These are phyloP conservation scores for Pseudogymnoascus sp. DNA, from an alignment of 2,329 filamentous ascomycete species.

Conservation along the genomic window DNA sequence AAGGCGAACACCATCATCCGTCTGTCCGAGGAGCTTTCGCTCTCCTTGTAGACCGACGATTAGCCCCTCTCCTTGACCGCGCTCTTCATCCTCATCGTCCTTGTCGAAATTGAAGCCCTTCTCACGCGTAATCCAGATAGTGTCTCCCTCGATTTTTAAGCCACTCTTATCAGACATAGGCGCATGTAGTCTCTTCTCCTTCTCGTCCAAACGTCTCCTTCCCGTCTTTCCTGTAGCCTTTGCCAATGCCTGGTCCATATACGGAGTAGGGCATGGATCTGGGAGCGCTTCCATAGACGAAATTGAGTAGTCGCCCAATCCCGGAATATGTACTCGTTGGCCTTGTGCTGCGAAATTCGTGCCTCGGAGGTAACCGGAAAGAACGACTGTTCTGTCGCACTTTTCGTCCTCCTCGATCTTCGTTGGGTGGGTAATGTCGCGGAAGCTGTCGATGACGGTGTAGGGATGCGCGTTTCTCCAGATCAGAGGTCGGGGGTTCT, in stretches of 20 bases:
- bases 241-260: slow-evolving; percentile 77
- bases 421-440: slow-evolving; percentile 90
- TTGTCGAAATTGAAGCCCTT: slow-evolving; percentile 69
- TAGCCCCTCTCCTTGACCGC: slow-evolving; percentile 90
- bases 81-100: slow-evolving; percentile 54
- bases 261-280: slow-evolving; percentile 90
- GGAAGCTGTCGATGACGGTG: slow-evolving; percentile 83
- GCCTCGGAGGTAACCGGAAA: slow-evolving; percentile 89
- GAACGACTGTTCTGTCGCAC: slow-evolving; percentile 80
- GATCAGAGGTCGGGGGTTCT: slow-evolving; percentile 90
- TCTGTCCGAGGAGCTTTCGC: slow-evolving; percentile 71
- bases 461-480: slow-evolving; percentile 98
- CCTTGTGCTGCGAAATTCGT: slow-evolving; percentile 85
- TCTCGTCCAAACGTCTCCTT: slow-evolving; percentile 78
- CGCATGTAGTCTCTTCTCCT: slow-evolving; percentile 91
- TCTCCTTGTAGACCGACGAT: slow-evolving; percentile 84
- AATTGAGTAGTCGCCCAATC: slow-evolving; percentile 81
- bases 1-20: slow-evolving; percentile 71
- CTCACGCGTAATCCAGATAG: slow-evolving; percentile 74
- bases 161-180: slow-evolving; percentile 98
- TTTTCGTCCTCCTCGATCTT: slow-evolving; percentile 80
- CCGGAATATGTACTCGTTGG: slow-evolving; percentile 84
- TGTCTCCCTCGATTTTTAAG: slow-evolving; percentile 92
- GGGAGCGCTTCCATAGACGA: slow-evolving; percentile 77
- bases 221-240: slow-evolving; percentile 78